Conservation (phyloP, 2,329 filamentous ascomycete genomes). For the Pleurostoma richardsiae region DNA sequence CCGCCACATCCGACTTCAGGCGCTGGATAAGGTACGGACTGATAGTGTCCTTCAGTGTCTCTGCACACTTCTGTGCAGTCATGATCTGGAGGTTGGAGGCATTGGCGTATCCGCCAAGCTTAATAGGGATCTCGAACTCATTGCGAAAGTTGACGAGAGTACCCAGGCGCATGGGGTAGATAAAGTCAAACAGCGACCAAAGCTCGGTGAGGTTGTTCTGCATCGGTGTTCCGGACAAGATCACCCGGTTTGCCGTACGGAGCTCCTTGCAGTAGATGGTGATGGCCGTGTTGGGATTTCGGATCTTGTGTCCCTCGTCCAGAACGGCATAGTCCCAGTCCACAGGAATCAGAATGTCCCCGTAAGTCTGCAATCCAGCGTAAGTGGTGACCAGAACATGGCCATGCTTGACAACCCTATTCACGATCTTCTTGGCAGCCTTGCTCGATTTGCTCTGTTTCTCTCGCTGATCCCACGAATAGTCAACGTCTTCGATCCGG, state of each 20-base stretch:
- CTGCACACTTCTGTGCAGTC: constrained; percentile 89
- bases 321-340: constrained; percentile 93
- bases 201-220: constrained; percentile 94
- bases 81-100: constrained; percentile 91
- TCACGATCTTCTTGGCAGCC: constrained; percentile 74
- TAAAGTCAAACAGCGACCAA: constrained; percentile 97
- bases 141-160: constrained; percentile 86
- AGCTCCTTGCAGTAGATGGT: constrained; percentile 95
- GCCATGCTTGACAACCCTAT: constrained; percentile 75
- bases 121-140: constrained; percentile 92
- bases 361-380: constrained; percentile 89
- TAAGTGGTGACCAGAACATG: constrained; percentile 96
- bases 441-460: constrained; percentile 49
- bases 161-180: constrained; percentile 92
- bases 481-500: constrained; percentile 46
- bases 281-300: constrained; percentile 91
- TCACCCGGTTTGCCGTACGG: constrained; percentile 82
- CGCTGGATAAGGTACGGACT: constrained; percentile 89
- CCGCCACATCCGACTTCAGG: constrained; percentile 88
- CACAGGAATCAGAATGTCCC: constrained; percentile 72
- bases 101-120: constrained; percentile 89
- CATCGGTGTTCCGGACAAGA: constrained; percentile 93
- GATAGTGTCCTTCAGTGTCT: constrained; percentile 89
- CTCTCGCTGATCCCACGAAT: constrained; percentile 44
- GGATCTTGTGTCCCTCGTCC: constrained; percentile 97